phyloP scores from a whole-genome alignment of 768 basidiomycete genomes.

The Porphyrellus cyaneotinctus region DNA sequence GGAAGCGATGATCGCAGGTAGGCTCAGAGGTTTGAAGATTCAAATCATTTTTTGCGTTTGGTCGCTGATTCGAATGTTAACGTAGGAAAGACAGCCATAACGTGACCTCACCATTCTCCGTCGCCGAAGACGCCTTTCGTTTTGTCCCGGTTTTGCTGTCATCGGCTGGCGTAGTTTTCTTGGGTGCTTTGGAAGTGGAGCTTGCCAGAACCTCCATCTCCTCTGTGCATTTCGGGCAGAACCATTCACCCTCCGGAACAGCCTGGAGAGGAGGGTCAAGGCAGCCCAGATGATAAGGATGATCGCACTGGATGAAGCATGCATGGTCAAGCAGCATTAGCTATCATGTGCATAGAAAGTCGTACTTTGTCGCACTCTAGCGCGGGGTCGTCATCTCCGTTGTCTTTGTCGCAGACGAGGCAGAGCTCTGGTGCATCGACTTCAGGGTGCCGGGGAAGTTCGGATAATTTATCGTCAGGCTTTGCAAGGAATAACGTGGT shows the following conservation, averaged over 20 bases:
- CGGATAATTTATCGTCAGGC: slow-evolving; percentile 70
- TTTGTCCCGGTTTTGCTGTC: slow-evolving; percentile 34
- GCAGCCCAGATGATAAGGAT: slow-evolving; percentile 82
- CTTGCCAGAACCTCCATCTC: slow-evolving; percentile 47
- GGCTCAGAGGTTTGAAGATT: not conserved
- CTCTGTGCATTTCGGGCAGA: slow-evolving; percentile 71
- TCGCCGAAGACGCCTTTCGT: slow-evolving; percentile 43
- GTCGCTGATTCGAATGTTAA: slow-evolving; percentile 21
- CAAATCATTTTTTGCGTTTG: slow-evolving; percentile 38
- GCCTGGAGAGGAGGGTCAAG: slow-evolving; percentile 70
- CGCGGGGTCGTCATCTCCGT: slow-evolving; percentile 66
- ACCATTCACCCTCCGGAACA: slow-evolving; percentile 90
- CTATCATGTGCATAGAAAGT: not conserved
- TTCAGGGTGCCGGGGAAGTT: slow-evolving; percentile 81
- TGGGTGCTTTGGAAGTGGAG: slow-evolving; percentile 11
- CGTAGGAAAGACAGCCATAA: not conserved
- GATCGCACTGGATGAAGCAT: slow-evolving; percentile 67
- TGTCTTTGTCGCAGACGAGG: slow-evolving; percentile 64
- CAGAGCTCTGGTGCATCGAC: slow-evolving; percentile 66
- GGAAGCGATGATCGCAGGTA: not conserved
- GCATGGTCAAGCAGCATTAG: slow-evolving; percentile 2
- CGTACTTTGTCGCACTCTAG: slow-evolving; percentile 89
- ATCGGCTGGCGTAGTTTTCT: slow-evolving; percentile 17
- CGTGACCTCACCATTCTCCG: slow-evolving; percentile 36
- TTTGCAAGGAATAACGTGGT: slow-evolving; percentile 79